Base-by-base conservation (phyloP, 371 early-diverging fungal genomes). In the Blakeslea trispora region DNA sequence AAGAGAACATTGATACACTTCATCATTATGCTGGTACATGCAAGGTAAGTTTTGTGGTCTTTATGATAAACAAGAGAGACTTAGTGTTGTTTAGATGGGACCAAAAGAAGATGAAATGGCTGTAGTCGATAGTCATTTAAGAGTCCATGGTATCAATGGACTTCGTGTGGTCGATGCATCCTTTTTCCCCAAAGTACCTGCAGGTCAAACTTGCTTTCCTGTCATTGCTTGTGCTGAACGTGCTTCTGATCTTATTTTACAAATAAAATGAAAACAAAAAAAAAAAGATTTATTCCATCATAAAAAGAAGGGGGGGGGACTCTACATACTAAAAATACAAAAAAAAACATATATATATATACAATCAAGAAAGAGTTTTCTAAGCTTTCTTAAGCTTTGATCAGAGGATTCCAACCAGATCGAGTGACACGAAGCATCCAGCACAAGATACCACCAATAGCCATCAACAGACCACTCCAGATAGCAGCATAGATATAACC, bases 151-250 rank as follows among this genome's bases (percentile, higher is more conserved):
- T 9, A 41, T 69, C 2, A 64, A 68, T 1, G 59, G 67, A 3
- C 55, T 82, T 19, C 58, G 83, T 6, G 74, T 82, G 1, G 66
- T 80, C 11, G 83, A 82, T 54, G 74, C 77, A 1, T 74, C 79
- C 13, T 61, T 74, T 43, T 75, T 80, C 45, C 82, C 82, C 18
- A 55, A 41, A 13, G 52, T 72, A 1, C 65, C 66, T 17, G 63
- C 63, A 10, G 72, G 72, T 9, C 68, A 68, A 50, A 68, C 59
- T 23, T 68, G 68, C 19, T 63, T 59, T 24, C 68, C 68, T 8
- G 60, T 63, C 0, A 68, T 68, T 45, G 68, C 68, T 21, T 63
- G 63, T 21, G 68, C 68, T 35, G 68, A 68, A 39, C 51, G 52
- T 4, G 68, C 63, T 17, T 45, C 60, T 19, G 68, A 68, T 48